phyloP scores from a whole-genome alignment of 176 grass and related monocot species.

The Poa annua region DNA sequence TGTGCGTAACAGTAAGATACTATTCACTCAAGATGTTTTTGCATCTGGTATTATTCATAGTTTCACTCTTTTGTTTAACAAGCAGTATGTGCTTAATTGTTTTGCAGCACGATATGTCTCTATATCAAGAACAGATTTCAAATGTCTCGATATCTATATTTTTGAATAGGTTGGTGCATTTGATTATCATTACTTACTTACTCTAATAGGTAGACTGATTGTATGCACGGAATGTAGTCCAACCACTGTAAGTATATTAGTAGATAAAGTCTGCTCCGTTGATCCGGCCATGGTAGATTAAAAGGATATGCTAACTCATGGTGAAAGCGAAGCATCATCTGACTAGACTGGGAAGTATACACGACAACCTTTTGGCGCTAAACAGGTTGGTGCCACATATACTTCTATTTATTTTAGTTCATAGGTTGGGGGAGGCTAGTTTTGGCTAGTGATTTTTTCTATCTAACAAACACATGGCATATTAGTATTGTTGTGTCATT shows the following conservation, averaged over 20 bases:
- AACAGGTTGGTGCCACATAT: conserved; percentile 10
- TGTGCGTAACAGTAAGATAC: background rate
- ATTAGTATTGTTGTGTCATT: background rate
- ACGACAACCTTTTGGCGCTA: conserved; percentile 4
- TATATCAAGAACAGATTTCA: background rate
- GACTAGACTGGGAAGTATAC: conserved; percentile 16
- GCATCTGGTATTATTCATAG: background rate
- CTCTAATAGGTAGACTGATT: background rate
- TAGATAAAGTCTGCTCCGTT: conserved; percentile 23
- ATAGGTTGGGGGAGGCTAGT: conserved; percentile 25
- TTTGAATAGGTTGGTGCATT: background rate
- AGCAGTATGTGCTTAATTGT: too few relatives aligned
- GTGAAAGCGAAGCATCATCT: conserved; percentile 45
- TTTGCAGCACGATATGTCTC: background rate
- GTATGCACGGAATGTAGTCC: conserved; percentile 43
- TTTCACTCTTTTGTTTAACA: background rate
- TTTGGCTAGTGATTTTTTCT: conserved; percentile 2
- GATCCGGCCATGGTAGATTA: conserved; percentile 21
- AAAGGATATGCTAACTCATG: conserved; percentile 23
- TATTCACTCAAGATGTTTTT: background rate
- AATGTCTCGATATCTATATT: conserved; percentile 1
- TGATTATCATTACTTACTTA: background rate
- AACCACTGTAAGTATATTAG: conserved; percentile 46
- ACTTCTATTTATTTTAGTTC: conserved; percentile 27
- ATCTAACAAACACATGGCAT: background rate